Evolutionary conservation across 345 rosid genomes (phyloP).

Genomic region (Hypericum androsaemum): DNA sequence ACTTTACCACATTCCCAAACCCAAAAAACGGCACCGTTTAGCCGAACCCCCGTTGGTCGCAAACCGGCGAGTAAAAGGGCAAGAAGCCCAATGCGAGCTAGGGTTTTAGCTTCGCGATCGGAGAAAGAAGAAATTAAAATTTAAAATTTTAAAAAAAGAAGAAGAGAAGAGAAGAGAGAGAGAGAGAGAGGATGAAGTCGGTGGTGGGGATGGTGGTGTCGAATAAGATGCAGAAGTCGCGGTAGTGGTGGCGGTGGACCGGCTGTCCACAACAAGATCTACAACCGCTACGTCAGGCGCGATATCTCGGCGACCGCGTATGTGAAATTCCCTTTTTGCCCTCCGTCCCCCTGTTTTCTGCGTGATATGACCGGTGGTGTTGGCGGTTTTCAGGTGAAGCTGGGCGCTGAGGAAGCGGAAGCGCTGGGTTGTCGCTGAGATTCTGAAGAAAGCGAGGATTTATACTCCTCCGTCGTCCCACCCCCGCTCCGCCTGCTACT

Average conservation of each 20-base stretch:
- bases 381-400: conserved; percentile 41
- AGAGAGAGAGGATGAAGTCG: conserved; percentile 30
- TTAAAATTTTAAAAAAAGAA: too few species aligned
- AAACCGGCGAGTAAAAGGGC: too few species aligned
- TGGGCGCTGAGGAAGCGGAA: conserved; percentile 88
- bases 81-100: too few species aligned
- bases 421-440: conserved; percentile 85
- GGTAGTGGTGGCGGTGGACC: conserved; percentile 75
- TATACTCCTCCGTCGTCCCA: conserved; percentile 39
- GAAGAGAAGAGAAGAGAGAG: too few species aligned
- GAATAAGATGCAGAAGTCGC: conserved; percentile 72
- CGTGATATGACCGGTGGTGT: neutral
- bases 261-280: conserved; percentile 69
- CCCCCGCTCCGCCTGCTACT: neutral
- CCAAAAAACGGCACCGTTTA: too few species aligned
- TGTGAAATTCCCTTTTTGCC: neutral
- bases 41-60: too few species aligned
- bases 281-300: conserved; percentile 75
- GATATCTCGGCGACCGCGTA: conserved; percentile 69
- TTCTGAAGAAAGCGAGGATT: conserved; percentile 73
- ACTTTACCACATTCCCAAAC: too few species aligned
- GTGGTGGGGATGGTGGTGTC: conserved; percentile 61
- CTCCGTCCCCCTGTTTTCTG: neutral
- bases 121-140: too few species aligned
- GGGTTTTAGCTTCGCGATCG: too few species aligned